phyloP scores from a whole-genome alignment of 2,329 filamentous ascomycete genomes.

The Pezicula carpinea region DNA sequence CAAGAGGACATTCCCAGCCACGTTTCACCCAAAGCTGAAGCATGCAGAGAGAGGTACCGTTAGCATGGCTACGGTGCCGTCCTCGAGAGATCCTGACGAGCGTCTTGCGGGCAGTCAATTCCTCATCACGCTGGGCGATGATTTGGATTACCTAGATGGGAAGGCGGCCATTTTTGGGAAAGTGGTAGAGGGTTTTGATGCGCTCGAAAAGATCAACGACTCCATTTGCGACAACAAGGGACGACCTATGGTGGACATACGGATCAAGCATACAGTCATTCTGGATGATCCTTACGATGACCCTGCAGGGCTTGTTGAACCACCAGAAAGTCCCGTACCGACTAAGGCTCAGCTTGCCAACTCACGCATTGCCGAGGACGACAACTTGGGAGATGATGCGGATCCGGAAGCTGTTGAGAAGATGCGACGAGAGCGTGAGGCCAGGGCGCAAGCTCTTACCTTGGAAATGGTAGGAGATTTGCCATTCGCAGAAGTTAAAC shows the following conservation, averaged over 20 bases:
- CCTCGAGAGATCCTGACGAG: conserved; percentile 70
- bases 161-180: conserved; percentile 95
- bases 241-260: conserved; percentile 86
- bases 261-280: conserved; percentile 87
- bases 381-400: conserved; percentile 67
- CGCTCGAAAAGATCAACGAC: conserved; percentile 86
- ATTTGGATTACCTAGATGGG: conserved; percentile 85
- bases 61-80: conserved; percentile 91
- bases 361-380: conserved; percentile 86
- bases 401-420: conserved; percentile 79
- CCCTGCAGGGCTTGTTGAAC: conserved; percentile 69
- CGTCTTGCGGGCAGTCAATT: conserved; percentile 88
- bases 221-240: conserved; percentile 84
- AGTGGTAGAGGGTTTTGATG: conserved; percentile 93
- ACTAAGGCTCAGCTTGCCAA: conserved; percentile 84
- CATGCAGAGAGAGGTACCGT: conserved; percentile 87
- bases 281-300: conserved; percentile 91
- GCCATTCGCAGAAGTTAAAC: conserved; percentile 95
- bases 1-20: conserved; percentile 75
- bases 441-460: conserved; percentile 87
- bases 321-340: conserved; percentile 74
- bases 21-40: conserved; percentile 82
- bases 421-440: conserved; percentile 79
- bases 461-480: conserved; percentile 97
- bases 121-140: conserved; percentile 83